Conservation (phyloP, 257 asterid species). For the Vinca minor region DNA sequence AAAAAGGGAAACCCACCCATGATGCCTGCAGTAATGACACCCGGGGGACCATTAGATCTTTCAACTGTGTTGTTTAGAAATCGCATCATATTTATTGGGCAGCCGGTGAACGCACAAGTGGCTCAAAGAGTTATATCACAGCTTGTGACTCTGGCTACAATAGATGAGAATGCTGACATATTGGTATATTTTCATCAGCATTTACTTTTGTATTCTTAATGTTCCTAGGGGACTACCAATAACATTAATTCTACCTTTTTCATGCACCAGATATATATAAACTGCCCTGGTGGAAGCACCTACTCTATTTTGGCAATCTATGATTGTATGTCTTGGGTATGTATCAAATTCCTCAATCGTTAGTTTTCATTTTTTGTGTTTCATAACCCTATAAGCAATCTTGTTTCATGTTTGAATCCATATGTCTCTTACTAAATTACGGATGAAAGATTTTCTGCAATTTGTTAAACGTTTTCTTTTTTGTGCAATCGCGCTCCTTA, state of each 20-base stretch:
- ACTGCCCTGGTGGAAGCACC: slow-evolving; percentile 94
- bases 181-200: slow-evolving; percentile 42
- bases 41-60: slow-evolving; percentile 86
- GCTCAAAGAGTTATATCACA: slow-evolving; percentile 96
- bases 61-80: slow-evolving; percentile 82
- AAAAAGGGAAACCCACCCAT: slow-evolving; percentile 78
- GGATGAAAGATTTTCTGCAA: slow-evolving; percentile 6
- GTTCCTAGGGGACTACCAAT: slow-evolving; percentile 8
- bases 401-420: background rate
- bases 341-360: slow-evolving; percentile 16
- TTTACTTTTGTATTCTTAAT: slow-evolving; percentile 2
- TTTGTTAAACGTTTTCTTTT: slow-evolving; percentile 11
- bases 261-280: slow-evolving; percentile 62
- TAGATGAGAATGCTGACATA: slow-evolving; percentile 88
- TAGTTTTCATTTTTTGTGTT: background rate
- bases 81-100: slow-evolving; percentile 88
- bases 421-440: background rate
- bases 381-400: background rate
- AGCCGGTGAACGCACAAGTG: slow-evolving; percentile 67
- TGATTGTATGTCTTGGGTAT: slow-evolving; percentile 99
- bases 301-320: slow-evolving; percentile 86
- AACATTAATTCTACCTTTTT: slow-evolving; percentile 10
- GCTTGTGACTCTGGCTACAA: slow-evolving; percentile 86
- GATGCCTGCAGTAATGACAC: slow-evolving; percentile 94
- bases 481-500: slow-evolving; percentile 25